Evolutionary conservation across 352 stramenopile species (phyloP).

Genomic region (Phytophthora pluvialis): DNA sequence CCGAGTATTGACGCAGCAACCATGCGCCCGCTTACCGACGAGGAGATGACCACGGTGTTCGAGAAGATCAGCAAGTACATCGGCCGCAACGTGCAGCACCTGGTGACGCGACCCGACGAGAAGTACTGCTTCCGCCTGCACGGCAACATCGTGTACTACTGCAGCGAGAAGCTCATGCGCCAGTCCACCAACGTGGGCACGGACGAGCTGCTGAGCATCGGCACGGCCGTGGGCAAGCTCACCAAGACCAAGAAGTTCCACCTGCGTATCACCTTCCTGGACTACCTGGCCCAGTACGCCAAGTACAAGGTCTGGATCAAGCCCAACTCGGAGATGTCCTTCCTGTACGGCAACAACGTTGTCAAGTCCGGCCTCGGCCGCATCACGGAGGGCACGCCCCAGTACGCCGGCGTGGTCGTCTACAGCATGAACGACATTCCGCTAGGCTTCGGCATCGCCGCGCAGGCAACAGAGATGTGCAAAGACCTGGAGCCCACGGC

Average conservation of each 20-base stretch:
- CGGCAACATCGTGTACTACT: conserved; percentile 98
- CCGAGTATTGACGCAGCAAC: conserved; percentile 13
- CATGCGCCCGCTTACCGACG: conserved; percentile 98
- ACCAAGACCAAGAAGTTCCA: conserved; percentile 99
- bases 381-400: conserved; percentile 98
- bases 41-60: conserved; percentile 96
- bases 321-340: conserved; percentile 99
- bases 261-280: conserved; percentile 98
- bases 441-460: conserved; percentile 97
- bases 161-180: conserved; percentile 97
- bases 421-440: conserved; percentile 99
- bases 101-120: conserved; percentile 97
- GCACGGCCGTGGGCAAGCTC: conserved; percentile 98
- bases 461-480: conserved; percentile 95
- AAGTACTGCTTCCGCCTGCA: conserved; percentile 98
- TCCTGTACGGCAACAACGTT: conserved; percentile 99
- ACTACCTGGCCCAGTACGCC: conserved; percentile 98
- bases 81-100: conserved; percentile 95
- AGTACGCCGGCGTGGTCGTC: conserved; percentile 98
- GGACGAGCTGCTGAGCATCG: conserved; percentile 96
- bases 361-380: conserved; percentile 97
- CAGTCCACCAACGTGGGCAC: conserved; percentile 94
- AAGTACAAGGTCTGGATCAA: conserved; percentile 99
- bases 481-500: conserved; percentile 96
- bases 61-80: conserved; percentile 99